Base-by-base conservation (phyloP, 192 early-diverging fungal genomes). In the Coemansia sp. region DNA sequence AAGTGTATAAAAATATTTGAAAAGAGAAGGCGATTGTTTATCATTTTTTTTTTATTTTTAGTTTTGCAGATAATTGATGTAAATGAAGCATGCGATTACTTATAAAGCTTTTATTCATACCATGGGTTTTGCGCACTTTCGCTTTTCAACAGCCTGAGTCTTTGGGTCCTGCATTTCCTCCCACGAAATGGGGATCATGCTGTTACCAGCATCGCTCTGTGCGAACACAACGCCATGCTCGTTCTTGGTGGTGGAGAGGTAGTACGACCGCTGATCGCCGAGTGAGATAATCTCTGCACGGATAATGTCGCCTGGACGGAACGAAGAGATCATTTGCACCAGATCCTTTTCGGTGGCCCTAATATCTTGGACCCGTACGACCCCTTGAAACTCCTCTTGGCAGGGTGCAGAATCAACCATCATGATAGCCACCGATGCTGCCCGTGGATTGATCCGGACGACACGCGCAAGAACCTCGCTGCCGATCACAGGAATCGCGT, bases 101-200 rank as follows among this genome's bases (percentile, higher is more conserved):
- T 4, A 48, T 59, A 20, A 28, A 48, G 2, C 2, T 18, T 30
- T 0, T 26, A 34, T 56, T 30, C 2, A 4, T 58, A 82, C 88
- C 42, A 87, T 82, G 1, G 94, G 91, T 76, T 97, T 99, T 18
- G 96, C 96, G 64, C 96, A 99, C 79, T 99, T 99, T 59, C 97
- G 84, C 63, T 86, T 87, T 64, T 97, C 97, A 28, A 94, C 82
- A 0, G 75, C 72, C 46, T 88, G 86, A 3, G 95, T 96, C 71
- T 91, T 92, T 18, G 97, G 91, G 70, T 95, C 96, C 55, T 97
- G 88, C 97, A 99, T 99, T 64, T 98, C 87, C 75, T 98, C 91
- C 97, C 97, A 99, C 42, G 93, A 95, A 34, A 97, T 87, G 5
- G 97, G 97, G 31, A 97, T 84, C 92, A 98, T 91, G 1, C 93